A percentile compares a stretch with the other conserved stretches of the same genome.
These are phyloP conservation scores for Daldinia grandis DNA, from an alignment of 495 filamentous ascomycete genomes.

Conservation along the genomic window DNA sequence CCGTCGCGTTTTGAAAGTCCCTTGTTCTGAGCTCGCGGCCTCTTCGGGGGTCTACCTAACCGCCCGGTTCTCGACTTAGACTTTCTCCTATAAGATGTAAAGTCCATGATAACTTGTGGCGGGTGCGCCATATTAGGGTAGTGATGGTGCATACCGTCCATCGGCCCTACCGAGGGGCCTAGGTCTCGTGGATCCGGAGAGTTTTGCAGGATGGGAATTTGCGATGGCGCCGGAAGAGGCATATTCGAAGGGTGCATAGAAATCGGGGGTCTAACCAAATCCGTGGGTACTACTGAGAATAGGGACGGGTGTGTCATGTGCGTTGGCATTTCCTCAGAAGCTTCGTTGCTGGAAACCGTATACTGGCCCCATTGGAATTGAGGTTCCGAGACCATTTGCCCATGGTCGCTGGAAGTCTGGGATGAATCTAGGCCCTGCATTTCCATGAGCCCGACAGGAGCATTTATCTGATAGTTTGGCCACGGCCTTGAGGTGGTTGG, in stretches of 20 bases:
- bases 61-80: slow-evolving; percentile 34
- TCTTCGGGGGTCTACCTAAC: slow-evolving; percentile 39
- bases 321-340: slow-evolving; percentile 30
- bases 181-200: slow-evolving; percentile 36
- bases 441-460: slow-evolving; percentile 45
- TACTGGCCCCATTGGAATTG: slow-evolving; percentile 44
- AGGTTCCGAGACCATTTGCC: slow-evolving; percentile 36
- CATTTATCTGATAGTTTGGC: slow-evolving; percentile 46
- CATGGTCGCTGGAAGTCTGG: slow-evolving; percentile 42
- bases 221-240: slow-evolving; percentile 32
- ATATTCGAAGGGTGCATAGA: slow-evolving; percentile 31
- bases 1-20: slow-evolving; percentile 40
- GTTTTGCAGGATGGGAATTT: slow-evolving; percentile 36
- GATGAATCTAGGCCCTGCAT: slow-evolving; percentile 39
- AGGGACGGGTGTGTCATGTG: slow-evolving; percentile 36
- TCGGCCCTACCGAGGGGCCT: slow-evolving; percentile 28
- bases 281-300: slow-evolving; percentile 34
- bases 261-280: slow-evolving; percentile 35
- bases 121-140: slow-evolving; percentile 37
- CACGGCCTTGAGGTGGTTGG: slow-evolving; percentile 55
- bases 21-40: slow-evolving; percentile 40
- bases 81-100: slow-evolving; percentile 34
- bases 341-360: slow-evolving; percentile 40
- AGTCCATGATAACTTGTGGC: slow-evolving; percentile 32
- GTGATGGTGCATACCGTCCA: slow-evolving; percentile 37